Evolutionary conservation across 176 grass and related monocot genomes (phyloP).

Genomic region (Phragmites australis): DNA sequence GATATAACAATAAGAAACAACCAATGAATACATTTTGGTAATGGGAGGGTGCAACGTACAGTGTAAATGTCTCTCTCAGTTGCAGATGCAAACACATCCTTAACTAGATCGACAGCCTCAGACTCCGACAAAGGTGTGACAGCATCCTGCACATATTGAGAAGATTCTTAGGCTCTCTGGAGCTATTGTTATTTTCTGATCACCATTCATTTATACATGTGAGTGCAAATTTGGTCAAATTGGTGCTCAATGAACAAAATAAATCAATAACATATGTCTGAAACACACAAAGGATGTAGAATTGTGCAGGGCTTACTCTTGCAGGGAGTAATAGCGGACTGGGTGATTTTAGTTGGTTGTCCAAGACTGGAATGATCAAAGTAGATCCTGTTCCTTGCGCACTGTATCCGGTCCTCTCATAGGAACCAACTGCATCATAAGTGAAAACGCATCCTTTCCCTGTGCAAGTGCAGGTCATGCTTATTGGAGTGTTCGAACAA

Average conservation of each 20-base stretch:
- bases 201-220: background rate
- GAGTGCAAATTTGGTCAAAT: background rate
- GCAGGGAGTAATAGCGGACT: conserved; percentile 85
- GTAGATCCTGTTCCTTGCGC: conserved; percentile 80
- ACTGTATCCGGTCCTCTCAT: conserved; percentile 87
- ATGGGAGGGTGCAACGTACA: conserved; percentile 40
- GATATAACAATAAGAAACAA: conserved; percentile 1
- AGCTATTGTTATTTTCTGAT: background rate
- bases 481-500: background rate
- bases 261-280: background rate
- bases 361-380: conserved; percentile 89
- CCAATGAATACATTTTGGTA: background rate
- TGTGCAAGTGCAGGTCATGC: conserved; percentile 19
- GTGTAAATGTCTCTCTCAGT: conserved; percentile 99
- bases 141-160: conserved; percentile 64
- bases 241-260: background rate
- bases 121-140: conserved; percentile 86
- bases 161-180: conserved; percentile 8
- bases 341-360: conserved; percentile 89
- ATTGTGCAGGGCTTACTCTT: conserved; percentile 50
- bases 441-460: conserved; percentile 94
- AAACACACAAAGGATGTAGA: background rate
- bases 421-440: conserved; percentile 98
- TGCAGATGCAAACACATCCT: conserved; percentile 98
- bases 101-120: conserved; percentile 89